phyloP scores from a whole-genome alignment of 2,329 filamentous ascomycete species.

The Ampelomyces quisqualis region DNA sequence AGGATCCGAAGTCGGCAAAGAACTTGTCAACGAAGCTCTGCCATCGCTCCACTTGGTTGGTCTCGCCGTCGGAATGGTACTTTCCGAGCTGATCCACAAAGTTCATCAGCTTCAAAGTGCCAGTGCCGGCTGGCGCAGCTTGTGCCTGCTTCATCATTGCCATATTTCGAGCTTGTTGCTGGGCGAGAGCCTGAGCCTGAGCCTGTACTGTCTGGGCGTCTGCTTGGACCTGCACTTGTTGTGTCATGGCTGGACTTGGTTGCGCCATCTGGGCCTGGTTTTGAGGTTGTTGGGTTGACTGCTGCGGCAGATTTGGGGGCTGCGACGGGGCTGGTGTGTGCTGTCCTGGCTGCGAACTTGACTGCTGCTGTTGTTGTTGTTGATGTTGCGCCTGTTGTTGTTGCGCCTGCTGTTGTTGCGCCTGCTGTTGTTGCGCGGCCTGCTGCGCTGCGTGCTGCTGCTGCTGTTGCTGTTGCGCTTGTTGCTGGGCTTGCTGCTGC shows the following conservation, averaged over 20 bases:
- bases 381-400: slow-evolving; percentile 34
- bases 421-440: slow-evolving; percentile 43
- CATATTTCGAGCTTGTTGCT: slow-evolving; percentile 31
- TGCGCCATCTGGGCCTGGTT: slow-evolving; percentile 38
- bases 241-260: slow-evolving; percentile 35
- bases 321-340: slow-evolving; percentile 46
- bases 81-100: slow-evolving; percentile 59
- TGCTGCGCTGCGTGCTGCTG: too few relatives aligned
- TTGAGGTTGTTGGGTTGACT: slow-evolving; percentile 37
- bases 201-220: slow-evolving; percentile 36
- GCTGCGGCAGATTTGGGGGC: slow-evolving; percentile 34
- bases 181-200: slow-evolving; percentile 20
- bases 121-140: slow-evolving; percentile 30
- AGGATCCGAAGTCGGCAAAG: slow-evolving; percentile 75
- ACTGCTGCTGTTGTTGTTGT: slow-evolving; percentile 1
- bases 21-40: slow-evolving; percentile 75
- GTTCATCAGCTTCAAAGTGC: slow-evolving; percentile 55
- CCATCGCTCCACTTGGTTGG: slow-evolving; percentile 74
- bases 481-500: slow-evolving; percentile 26
- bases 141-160: slow-evolving; percentile 35
- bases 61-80: slow-evolving; percentile 47
- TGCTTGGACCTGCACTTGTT: slow-evolving; percentile 44
- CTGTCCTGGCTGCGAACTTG: slow-evolving; percentile 48
- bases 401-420: slow-evolving; percentile 37
- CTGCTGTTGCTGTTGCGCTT: slow-evolving; percentile 37